A percentile compares a stretch with the other conserved stretches of the same genome.
These are phyloP conservation scores for Boletus sp. DNA, from an alignment of 768 basidiomycete species.

Conservation along the genomic window DNA sequence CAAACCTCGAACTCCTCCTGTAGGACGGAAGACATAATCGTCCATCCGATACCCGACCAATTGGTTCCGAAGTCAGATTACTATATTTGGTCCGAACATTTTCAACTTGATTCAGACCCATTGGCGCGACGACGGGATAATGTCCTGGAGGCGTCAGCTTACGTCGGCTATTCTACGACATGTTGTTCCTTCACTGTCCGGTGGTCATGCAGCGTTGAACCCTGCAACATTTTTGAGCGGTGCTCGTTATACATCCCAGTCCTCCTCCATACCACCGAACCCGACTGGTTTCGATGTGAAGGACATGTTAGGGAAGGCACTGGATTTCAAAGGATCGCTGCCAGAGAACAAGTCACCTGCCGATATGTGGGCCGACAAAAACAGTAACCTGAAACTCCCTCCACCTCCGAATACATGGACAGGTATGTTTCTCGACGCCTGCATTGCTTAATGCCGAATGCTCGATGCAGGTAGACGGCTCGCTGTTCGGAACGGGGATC, in stretches of 20 bases:
- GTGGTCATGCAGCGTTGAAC: background rate
- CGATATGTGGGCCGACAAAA: conserved; percentile 34
- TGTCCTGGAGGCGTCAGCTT: conserved; percentile 22
- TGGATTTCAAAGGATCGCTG: conserved; percentile 12
- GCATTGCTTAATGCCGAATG: conserved; percentile 3
- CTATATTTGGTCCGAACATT: conserved; percentile 14
- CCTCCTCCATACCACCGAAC: conserved; percentile 4
- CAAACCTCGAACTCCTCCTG: conserved; percentile 89
- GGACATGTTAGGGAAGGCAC: conserved; percentile 13
- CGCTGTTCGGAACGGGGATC: conserved; percentile 38
- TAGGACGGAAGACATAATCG: conserved; percentile 56
- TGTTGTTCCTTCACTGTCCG: background rate
- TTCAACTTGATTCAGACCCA: background rate
- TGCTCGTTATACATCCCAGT: conserved; percentile 9
- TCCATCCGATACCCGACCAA: conserved; percentile 27
- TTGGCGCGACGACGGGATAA: conserved; percentile 2
- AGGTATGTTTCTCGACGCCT: conserved; percentile 31
- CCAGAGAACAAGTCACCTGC: conserved; percentile 30
- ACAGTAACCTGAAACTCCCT: conserved; percentile 19
- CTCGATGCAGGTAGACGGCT: conserved; percentile 57
- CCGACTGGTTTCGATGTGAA: conserved; percentile 4
- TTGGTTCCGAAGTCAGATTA: conserved; percentile 16
- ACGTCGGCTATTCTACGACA: conserved; percentile 11
- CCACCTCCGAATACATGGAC: conserved; percentile 52
- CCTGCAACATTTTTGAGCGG: background rate